phyloP scores from a whole-genome alignment of 768 basidiomycete species.

The Russula emetica region DNA sequence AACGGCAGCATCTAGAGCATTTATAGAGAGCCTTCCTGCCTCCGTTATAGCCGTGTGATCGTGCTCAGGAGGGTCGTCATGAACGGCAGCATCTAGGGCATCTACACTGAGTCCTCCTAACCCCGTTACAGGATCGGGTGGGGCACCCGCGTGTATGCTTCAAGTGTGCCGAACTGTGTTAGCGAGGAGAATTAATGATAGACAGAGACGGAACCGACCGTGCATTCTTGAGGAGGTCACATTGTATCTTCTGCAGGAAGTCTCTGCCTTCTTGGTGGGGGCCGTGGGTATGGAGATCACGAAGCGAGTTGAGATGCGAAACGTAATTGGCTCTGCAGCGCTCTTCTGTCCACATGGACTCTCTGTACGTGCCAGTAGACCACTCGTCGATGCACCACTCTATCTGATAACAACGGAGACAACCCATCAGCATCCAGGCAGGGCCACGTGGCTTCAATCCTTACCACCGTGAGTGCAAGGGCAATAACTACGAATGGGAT shows the following conservation, averaged over 20 bases:
- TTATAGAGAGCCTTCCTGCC: too few relatives aligned
- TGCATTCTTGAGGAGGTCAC: neutral
- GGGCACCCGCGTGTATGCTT: slow-evolving; percentile 10
- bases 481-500: slow-evolving; percentile 5
- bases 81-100: too few relatives aligned
- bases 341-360: neutral
- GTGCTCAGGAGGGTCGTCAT: too few relatives aligned
- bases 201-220: neutral
- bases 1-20: too few relatives aligned
- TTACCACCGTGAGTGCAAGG: slow-evolving; percentile 15
- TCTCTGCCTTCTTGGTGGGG: too few relatives aligned
- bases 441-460: neutral
- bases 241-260: neutral
- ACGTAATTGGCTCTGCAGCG: neutral
- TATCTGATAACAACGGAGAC: neutral
- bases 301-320: slow-evolving; percentile 7
- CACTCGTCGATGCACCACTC: slow-evolving; percentile 18
- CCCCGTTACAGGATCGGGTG: neutral
- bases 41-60: too few relatives aligned
- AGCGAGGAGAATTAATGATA: neutral
- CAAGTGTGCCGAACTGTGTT: neutral
- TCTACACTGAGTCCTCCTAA: neutral
- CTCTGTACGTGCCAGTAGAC: neutral
- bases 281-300: neutral
- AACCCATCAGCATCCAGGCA: neutral